Evolutionary conservation across 139 green algal species (phyloP).

Genomic region (Coelastrella sp.): DNA sequence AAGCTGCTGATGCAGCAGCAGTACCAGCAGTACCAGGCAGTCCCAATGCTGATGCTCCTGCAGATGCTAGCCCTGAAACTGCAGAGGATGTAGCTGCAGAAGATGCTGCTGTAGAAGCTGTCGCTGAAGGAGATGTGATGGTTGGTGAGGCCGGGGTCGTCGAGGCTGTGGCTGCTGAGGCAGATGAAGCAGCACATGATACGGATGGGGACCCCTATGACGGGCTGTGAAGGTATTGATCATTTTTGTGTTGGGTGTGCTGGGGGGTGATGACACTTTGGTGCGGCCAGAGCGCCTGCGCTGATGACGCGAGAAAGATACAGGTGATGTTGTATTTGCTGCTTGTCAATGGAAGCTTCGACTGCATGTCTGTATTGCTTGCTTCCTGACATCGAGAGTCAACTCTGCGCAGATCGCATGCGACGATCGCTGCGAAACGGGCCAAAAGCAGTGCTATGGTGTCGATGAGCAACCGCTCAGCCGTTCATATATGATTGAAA

Average conservation of each 20-base stretch:
- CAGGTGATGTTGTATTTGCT: too few species aligned
- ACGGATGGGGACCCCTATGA: constrained; percentile 31
- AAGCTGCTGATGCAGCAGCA: neutral
- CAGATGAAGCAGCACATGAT: neutral
- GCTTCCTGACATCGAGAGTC: too few species aligned
- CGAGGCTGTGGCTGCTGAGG: neutral
- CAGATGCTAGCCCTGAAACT: neutral
- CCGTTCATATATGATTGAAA: too few species aligned
- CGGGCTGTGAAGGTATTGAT: neutral
- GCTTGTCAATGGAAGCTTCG: too few species aligned
- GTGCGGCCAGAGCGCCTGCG: too few species aligned
- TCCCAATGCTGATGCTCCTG: neutral
- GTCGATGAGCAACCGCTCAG: too few species aligned
- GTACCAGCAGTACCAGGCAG: neutral
- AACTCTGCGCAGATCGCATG: too few species aligned
- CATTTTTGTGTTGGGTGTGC: neutral
- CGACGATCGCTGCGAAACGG: too few species aligned
- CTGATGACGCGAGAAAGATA: too few species aligned
- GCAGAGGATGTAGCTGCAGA: neutral
- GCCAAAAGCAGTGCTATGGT: too few species aligned
- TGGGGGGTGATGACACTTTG: too few species aligned
- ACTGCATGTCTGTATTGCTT: too few species aligned
- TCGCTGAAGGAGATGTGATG: neutral
- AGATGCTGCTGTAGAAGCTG: neutral
- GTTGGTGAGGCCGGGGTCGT: neutral